Conservation (phyloP, 768 basidiomycete genomes). For the Cyathus striatus region DNA sequence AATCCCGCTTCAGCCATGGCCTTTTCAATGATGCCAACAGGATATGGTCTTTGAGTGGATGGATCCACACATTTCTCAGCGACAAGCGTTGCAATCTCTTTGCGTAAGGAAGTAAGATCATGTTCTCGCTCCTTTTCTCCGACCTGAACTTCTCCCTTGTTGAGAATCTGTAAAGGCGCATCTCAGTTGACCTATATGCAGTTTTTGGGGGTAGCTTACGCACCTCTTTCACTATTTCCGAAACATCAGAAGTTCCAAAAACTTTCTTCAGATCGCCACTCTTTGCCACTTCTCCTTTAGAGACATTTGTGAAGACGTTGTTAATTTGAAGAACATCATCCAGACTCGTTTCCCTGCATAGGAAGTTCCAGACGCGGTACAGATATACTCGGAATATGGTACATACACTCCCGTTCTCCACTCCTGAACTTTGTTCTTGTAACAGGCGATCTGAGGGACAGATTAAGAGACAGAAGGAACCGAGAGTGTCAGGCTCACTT, state of each 20-base stretch:
- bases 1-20: slow-evolving; percentile 95
- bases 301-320: slow-evolving; percentile 94
- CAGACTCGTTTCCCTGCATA: slow-evolving; percentile 76
- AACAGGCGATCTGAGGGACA: slow-evolving; percentile 79
- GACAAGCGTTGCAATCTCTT: slow-evolving; percentile 90
- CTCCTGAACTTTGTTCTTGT: slow-evolving; percentile 99
- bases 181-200: neutral
- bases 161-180: slow-evolving; percentile 60
- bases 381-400: too few relatives aligned
- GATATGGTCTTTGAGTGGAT: slow-evolving; percentile 80
- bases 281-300: slow-evolving; percentile 92
- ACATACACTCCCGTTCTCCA: slow-evolving; percentile 88
- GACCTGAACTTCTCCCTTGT: slow-evolving; percentile 95
- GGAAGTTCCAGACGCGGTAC: neutral
- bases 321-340: slow-evolving; percentile 96
- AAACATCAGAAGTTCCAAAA: slow-evolving; percentile 71
- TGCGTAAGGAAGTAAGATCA: slow-evolving; percentile 73
- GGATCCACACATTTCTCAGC: slow-evolving; percentile 97
- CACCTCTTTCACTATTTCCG: slow-evolving; percentile 81
- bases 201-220: slow-evolving; percentile 5
- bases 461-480: slow-evolving; percentile 3
- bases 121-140: slow-evolving; percentile 96
- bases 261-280: slow-evolving; percentile 87
- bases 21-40: slow-evolving; percentile 95
- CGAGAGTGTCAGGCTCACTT: slow-evolving; percentile 43